These are phyloP conservation scores for Lentinula sp. DNA, from an alignment of 768 basidiomycete species.

Conservation along the genomic window DNA sequence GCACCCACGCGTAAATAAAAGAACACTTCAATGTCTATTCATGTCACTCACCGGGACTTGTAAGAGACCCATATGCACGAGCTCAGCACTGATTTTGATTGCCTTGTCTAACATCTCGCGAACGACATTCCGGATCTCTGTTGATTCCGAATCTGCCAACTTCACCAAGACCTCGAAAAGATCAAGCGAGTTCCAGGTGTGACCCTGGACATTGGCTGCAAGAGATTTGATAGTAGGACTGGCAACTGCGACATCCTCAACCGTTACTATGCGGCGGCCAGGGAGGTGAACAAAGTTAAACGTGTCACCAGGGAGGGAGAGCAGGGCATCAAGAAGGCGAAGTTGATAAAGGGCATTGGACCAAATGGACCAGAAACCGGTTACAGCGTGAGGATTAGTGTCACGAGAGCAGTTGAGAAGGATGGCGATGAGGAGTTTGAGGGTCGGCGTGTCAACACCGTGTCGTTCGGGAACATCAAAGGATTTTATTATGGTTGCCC, in stretches of 20 bases:
- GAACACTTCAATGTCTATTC: background rate
- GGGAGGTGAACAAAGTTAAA: conserved; percentile 91
- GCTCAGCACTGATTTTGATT: conserved; percentile 87
- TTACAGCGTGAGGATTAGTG: conserved; percentile 70
- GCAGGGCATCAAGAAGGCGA: conserved; percentile 80
- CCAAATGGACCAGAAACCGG: conserved; percentile 86
- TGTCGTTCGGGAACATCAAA: conserved; percentile 84
- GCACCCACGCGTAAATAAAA: conserved; percentile 9
- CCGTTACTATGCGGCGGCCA: conserved; percentile 75
- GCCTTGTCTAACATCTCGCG: conserved; percentile 93
- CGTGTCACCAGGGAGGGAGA: conserved; percentile 83
- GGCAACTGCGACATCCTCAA: conserved; percentile 80
- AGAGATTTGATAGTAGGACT: conserved; percentile 90
- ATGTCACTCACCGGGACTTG: conserved; percentile 72
- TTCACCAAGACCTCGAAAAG: conserved; percentile 85
- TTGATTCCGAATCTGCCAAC: conserved; percentile 63
- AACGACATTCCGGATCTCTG: conserved; percentile 70
- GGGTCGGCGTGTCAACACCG: conserved; percentile 82
- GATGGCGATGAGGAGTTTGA: conserved; percentile 86
- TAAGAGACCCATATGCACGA: conserved; percentile 89
- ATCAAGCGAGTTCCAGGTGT: conserved; percentile 93
- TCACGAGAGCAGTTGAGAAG: conserved; percentile 78
- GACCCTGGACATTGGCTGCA: conserved; percentile 84
- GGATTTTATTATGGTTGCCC: conserved; percentile 76
- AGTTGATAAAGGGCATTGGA: conserved; percentile 81